Evolutionary conservation across 2,329 filamentous ascomycete genomes (phyloP).

Genomic region (Curvularia lunata): DNA sequence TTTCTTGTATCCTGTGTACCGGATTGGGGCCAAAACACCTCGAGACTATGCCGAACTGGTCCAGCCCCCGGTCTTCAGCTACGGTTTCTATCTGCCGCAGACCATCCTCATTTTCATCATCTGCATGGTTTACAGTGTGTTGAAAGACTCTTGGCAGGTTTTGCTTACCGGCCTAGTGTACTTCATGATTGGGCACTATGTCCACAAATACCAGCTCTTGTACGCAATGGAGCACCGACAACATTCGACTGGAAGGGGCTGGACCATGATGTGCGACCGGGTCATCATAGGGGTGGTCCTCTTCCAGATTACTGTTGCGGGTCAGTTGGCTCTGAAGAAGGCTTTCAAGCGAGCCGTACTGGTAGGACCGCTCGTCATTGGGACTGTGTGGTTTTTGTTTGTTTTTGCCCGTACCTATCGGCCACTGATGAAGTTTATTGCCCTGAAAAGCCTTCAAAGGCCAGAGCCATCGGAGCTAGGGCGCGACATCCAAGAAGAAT

Average conservation of each 20-base stretch:
- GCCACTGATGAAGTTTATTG: constrained; percentile 90
- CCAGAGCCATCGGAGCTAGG: constrained; percentile 60
- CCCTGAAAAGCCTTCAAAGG: constrained; percentile 80
- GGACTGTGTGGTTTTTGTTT: constrained; percentile 88
- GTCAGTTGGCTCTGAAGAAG: constrained; percentile 75
- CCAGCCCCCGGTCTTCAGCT: constrained; percentile 86
- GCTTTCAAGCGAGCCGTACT: constrained; percentile 76
- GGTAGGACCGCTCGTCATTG: constrained; percentile 76
- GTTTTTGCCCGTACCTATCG: constrained; percentile 82
- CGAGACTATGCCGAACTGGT: constrained; percentile 85
- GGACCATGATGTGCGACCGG: constrained; percentile 96
- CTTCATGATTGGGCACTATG: constrained; percentile 82
- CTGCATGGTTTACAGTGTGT: constrained; percentile 90
- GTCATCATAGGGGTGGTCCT: constrained; percentile 84
- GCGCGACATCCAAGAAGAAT: constrained; percentile 54
- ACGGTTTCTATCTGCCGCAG: constrained; percentile 94
- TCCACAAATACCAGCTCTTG: constrained; percentile 95
- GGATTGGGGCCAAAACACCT: constrained; percentile 82
- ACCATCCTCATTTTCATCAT: constrained; percentile 93
- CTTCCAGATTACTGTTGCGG: constrained; percentile 90
- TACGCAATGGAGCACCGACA: constrained; percentile 99
- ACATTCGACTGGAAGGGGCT: constrained; percentile 89
- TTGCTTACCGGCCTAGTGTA: constrained; percentile 83
- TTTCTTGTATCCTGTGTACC: constrained; percentile 78
- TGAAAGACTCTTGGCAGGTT: constrained; percentile 79